Evolutionary conservation across 2,329 filamentous ascomycete genomes (phyloP).

Genomic region (Cladophialophora chaetospira): DNA sequence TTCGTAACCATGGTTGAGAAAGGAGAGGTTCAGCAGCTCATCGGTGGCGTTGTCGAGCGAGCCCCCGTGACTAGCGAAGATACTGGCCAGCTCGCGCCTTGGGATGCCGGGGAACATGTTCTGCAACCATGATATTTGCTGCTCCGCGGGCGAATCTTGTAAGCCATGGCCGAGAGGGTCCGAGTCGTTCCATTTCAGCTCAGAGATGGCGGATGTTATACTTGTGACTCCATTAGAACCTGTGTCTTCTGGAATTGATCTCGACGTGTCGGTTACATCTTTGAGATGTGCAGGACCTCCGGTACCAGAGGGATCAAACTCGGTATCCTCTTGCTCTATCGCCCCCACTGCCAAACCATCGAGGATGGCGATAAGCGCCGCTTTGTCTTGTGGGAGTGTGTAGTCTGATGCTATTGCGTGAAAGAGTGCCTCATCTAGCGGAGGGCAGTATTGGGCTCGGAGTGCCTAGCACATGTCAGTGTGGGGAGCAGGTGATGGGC

Average conservation of each 20-base stretch:
- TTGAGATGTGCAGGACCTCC: conserved; percentile 34
- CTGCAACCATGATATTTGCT: conserved; percentile 64
- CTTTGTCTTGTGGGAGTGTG: conserved; percentile 56
- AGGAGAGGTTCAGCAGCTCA: conserved; percentile 75
- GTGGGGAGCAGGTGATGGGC: too few relatives aligned
- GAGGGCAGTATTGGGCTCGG: conserved; percentile 68
- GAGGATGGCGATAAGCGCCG: conserved; percentile 62
- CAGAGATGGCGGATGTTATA: conserved; percentile 30
- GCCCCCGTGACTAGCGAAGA: conserved; percentile 51
- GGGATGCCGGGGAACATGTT: conserved; percentile 72
- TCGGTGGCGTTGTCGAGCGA: conserved; percentile 74
- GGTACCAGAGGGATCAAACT: conserved; percentile 31
- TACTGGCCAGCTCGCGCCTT: conserved; percentile 16
- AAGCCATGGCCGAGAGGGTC: conserved; percentile 21
- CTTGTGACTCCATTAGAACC: conserved; percentile 29
- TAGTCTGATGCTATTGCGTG: conserved; percentile 75
- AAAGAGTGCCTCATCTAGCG: conserved; percentile 76
- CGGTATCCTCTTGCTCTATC: conserved; percentile 58
- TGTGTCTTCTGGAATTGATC: conserved; percentile 23
- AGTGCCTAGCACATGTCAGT: conserved; percentile 22
- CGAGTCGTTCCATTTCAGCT: conserved; percentile 33
- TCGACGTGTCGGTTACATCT: conserved; percentile 38
- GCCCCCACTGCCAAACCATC: conserved; percentile 67
- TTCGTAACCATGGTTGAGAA: conserved; percentile 68
- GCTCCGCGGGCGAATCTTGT: conserved; percentile 44